Percentiles rank a stretch among this genome's conserved stretches.
These are phyloP conservation scores for Sugiyamaella qingdaonensis DNA, from an alignment of 805 yeast species.

Conservation along the genomic window DNA sequence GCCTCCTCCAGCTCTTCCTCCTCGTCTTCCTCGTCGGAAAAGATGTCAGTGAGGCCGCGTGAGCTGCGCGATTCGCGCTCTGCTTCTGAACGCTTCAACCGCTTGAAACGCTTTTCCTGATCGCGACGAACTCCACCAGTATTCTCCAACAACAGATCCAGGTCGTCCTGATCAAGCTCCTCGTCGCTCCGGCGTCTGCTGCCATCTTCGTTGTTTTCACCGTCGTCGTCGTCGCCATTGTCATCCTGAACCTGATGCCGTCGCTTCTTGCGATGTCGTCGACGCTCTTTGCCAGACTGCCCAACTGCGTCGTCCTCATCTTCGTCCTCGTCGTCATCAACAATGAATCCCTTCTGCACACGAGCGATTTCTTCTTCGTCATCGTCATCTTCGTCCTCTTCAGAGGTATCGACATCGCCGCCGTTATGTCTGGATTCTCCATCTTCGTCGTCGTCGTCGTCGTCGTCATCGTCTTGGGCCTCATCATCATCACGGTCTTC, in stretches of 20 bases:
- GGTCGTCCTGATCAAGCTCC: slow-evolving; percentile 89
- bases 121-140: slow-evolving; percentile 54
- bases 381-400: slow-evolving; percentile 88
- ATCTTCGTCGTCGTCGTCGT: slow-evolving; percentile 18
- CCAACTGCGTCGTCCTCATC: slow-evolving; percentile 40
- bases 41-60: slow-evolving; percentile 61
- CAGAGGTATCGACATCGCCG: slow-evolving; percentile 62
- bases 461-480: slow-evolving; percentile 12
- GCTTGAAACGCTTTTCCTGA: slow-evolving; percentile 48
- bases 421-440: slow-evolving; percentile 33
- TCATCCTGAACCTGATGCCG: slow-evolving; percentile 9
- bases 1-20: slow-evolving; percentile 32
- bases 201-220: slow-evolving; percentile 11
- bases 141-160: slow-evolving; percentile 86
- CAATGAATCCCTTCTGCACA: slow-evolving; percentile 89
- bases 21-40: slow-evolving; percentile 51
- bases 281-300: slow-evolving; percentile 17
- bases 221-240: slow-evolving; percentile 19
- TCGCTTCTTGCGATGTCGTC: slow-evolving; percentile 26
- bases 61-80: slow-evolving; percentile 12
- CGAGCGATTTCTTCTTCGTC: slow-evolving; percentile 81
- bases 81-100: slow-evolving; percentile 65
- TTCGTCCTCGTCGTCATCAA: slow-evolving; percentile 78
- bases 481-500: neutral
- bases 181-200: slow-evolving; percentile 40